Conservation (phyloP, 805 yeast species). For the Wickerhamiella qilinensis region DNA sequence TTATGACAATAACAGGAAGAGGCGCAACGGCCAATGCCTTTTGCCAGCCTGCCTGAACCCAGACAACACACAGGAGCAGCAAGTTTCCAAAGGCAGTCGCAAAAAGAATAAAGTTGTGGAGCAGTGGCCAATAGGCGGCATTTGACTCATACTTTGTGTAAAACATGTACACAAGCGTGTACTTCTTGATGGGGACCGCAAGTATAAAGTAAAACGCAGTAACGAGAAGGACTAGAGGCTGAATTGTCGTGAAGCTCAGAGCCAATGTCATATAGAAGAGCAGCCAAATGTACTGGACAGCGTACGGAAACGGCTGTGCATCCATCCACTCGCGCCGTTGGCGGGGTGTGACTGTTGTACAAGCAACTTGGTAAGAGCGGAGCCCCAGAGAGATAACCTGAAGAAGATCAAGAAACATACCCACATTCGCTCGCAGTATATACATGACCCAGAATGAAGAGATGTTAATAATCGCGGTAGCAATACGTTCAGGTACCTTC, state of each 20-base stretch:
- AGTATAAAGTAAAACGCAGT: conserved; percentile 18
- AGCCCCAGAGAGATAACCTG: conserved; percentile 17
- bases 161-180: conserved; percentile 21
- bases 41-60: conserved; percentile 23
- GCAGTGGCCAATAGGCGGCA: conserved; percentile 24
- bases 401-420: conserved; percentile 18
- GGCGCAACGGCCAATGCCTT: conserved; percentile 21
- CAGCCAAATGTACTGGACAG: conserved; percentile 20
- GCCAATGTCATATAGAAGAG: conserved; percentile 23
- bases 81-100: conserved; percentile 23
- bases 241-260: conserved; percentile 23
- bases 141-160: conserved; percentile 24
- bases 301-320: conserved; percentile 23
- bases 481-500: conserved; percentile 19
- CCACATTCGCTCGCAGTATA: conserved; percentile 20
- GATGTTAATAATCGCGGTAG: conserved; percentile 23
- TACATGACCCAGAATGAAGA: conserved; percentile 29
- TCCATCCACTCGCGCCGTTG: conserved; percentile 17
- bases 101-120: conserved; percentile 20
- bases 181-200: conserved; percentile 22
- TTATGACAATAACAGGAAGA: conserved; percentile 15
- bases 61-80: conserved; percentile 22
- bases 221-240: conserved; percentile 23
- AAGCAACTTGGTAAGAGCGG: conserved; percentile 14
- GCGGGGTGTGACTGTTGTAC: conserved; percentile 22